Percentiles rank a stretch among this genome's conserved stretches.
Conservation (phyloP, 2,329 filamentous ascomycete species). For the Clarireedia sp. region DNA sequence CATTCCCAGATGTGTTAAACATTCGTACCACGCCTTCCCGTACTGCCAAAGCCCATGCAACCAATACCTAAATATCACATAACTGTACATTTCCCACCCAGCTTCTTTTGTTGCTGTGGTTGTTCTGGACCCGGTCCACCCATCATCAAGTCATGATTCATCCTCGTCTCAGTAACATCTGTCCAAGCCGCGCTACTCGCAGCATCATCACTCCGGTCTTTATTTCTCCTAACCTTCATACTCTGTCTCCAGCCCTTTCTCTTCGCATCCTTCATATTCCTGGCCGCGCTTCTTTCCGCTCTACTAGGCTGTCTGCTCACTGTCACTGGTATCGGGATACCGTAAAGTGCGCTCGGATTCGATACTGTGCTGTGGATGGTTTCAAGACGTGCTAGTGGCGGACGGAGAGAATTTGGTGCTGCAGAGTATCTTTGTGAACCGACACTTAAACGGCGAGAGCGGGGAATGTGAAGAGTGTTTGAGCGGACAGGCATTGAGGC, state of each 20-base stretch:
- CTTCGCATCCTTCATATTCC: constrained; percentile 55
- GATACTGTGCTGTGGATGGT: constrained; percentile 41
- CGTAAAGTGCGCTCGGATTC: constrained; percentile 11
- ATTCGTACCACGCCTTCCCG: too few species aligned
- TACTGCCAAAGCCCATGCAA: too few species aligned
- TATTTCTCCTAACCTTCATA: constrained; percentile 32
- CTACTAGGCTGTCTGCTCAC: constrained; percentile 37
- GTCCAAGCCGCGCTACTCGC: constrained; percentile 45
- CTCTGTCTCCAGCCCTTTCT: constrained; percentile 44
- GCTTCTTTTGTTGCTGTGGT: constrained; percentile 23
- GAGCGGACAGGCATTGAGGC: constrained; percentile 6
- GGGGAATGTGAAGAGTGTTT: constrained; percentile 2
- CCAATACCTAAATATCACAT: constrained; percentile 36
- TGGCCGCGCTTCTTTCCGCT: constrained; percentile 51
- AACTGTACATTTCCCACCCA: constrained; percentile 42
- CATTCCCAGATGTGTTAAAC: too few species aligned
- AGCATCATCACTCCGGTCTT: constrained; percentile 32
- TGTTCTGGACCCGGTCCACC: neutral
- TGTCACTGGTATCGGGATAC: constrained; percentile 11
- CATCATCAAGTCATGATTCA: neutral
- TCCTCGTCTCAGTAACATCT: constrained; percentile 33
- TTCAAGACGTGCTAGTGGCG: constrained; percentile 46
- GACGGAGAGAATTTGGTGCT: constrained; percentile 28
- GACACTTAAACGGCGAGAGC: neutral
- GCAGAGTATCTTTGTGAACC: constrained; percentile 10